phyloP scores from a whole-genome alignment of 495 filamentous ascomycete species.

The Aspergillus egyptiacus region DNA sequence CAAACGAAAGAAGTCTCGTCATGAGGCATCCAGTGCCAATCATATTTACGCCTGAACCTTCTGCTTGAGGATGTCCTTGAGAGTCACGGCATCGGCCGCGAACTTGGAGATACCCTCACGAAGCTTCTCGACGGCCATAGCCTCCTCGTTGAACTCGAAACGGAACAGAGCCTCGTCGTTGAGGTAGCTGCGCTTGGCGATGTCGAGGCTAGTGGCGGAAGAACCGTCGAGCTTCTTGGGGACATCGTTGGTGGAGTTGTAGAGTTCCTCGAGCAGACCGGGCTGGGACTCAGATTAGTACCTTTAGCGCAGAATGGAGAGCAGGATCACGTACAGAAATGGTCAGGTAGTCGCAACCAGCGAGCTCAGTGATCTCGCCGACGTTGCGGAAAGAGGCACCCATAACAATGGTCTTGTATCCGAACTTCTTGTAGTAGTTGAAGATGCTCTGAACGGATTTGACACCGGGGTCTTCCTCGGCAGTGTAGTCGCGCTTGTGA shows the following conservation, averaged over 20 bases:
- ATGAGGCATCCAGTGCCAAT: slow-evolving; percentile 13
- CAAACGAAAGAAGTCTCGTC: slow-evolving; percentile 15
- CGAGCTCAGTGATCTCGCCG: slow-evolving; percentile 96
- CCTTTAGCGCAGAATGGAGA: not conserved
- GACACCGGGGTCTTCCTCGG: slow-evolving; percentile 92
- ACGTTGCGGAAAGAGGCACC: slow-evolving; percentile 93
- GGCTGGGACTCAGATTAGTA: slow-evolving; percentile 46
- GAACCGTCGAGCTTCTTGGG: slow-evolving; percentile 87
- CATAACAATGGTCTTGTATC: slow-evolving; percentile 99
- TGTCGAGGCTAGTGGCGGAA: slow-evolving; percentile 58
- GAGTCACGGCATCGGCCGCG: slow-evolving; percentile 86
- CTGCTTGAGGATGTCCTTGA: slow-evolving; percentile 83
- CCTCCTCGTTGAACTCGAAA: slow-evolving; percentile 99
- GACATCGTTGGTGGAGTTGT: slow-evolving; percentile 69
- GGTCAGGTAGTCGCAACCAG: slow-evolving; percentile 97
- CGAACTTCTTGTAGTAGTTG: slow-evolving; percentile 99
- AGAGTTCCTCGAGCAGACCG: slow-evolving; percentile 87
- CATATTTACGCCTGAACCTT: slow-evolving; percentile 61
- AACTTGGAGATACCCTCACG: slow-evolving; percentile 99
- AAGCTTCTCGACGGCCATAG: slow-evolving; percentile 98
- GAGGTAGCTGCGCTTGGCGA: slow-evolving; percentile 87
- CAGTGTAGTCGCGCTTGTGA: slow-evolving; percentile 84
- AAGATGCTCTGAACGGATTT: slow-evolving; percentile 92
- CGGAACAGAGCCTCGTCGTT: slow-evolving; percentile 86
- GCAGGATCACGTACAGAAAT: slow-evolving; percentile 65